These are phyloP conservation scores for Colletotrichum tanaceti DNA, from an alignment of 2,329 filamentous ascomycete species.

Conservation along the genomic window DNA sequence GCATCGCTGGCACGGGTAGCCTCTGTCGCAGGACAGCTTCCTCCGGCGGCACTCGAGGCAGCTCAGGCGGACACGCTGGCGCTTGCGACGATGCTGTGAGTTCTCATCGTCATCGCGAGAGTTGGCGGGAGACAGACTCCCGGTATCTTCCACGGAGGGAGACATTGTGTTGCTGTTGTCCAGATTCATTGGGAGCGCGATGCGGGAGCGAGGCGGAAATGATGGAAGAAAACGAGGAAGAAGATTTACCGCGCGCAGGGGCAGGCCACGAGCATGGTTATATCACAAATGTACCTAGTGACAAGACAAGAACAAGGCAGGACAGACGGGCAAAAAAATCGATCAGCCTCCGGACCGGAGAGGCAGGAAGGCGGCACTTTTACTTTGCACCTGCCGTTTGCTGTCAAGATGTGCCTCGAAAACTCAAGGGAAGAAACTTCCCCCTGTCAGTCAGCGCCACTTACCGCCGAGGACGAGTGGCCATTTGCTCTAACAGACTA, in stretches of 20 bases:
- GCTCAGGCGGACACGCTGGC: conserved; percentile 69
- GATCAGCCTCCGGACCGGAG: conserved; percentile 35
- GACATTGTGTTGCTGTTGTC: conserved; percentile 33
- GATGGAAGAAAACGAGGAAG: conserved; percentile 34
- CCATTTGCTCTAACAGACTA: conserved; percentile 2
- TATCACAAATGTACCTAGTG: conserved; percentile 36
- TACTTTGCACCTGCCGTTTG: conserved; percentile 34
- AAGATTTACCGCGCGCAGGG: conserved; percentile 15
- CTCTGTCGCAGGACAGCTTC: conserved; percentile 71
- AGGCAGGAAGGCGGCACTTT: background rate
- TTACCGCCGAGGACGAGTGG: conserved; percentile 26
- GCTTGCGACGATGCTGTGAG: conserved; percentile 61
- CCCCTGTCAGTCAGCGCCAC: conserved; percentile 27
- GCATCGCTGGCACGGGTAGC: conserved; percentile 71
- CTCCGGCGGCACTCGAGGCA: conserved; percentile 71
- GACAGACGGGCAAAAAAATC: conserved; percentile 27
- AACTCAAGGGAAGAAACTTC: conserved; percentile 38
- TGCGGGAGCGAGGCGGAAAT: conserved; percentile 17
- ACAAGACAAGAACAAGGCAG: conserved; percentile 14
- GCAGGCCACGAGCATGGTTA: conserved; percentile 34
- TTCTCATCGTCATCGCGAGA: conserved; percentile 44
- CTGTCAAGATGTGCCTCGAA: conserved; percentile 36
- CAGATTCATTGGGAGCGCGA: conserved; percentile 15
- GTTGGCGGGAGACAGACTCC: conserved; percentile 39
- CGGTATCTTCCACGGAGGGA: conserved; percentile 45